These are phyloP conservation scores for Gaeumannomyces tritici DNA, from an alignment of 2,329 filamentous ascomycete genomes.

Conservation along the genomic window DNA sequence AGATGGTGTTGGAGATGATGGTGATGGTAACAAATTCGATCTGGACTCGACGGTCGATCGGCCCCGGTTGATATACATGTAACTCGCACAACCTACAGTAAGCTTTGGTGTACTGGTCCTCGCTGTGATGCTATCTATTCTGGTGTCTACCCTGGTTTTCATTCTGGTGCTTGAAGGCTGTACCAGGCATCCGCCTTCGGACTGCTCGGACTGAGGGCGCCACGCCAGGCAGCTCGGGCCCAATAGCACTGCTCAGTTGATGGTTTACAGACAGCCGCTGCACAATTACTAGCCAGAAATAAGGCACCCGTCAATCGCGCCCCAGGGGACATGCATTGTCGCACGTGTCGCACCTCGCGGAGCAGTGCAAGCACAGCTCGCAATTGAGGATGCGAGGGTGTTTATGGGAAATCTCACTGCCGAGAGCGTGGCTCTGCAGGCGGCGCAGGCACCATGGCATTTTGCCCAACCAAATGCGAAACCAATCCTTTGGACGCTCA, in stretches of 20 bases:
- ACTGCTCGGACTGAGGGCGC: not conserved
- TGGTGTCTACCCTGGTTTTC: too few species aligned
- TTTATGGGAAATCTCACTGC: not conserved
- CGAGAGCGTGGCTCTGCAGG: not conserved
- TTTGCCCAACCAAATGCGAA: not conserved
- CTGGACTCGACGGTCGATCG: not conserved
- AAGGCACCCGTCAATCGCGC: too few species aligned
- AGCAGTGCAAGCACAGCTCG: not conserved
- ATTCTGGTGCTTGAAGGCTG: not conserved
- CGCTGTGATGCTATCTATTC: not conserved
- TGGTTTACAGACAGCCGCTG: too few species aligned
- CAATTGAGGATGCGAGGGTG: not conserved
- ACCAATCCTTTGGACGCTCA: not conserved
- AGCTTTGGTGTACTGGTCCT: not conserved
- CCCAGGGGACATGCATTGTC: too few species aligned
- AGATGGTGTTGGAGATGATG: not conserved
- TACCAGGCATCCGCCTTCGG: not conserved
- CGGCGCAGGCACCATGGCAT: not conserved
- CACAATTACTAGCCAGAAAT: too few species aligned
- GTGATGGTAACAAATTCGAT: not conserved
- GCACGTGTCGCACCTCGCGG: too few species aligned
- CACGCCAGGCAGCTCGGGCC: not conserved
- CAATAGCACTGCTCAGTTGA: too few species aligned
- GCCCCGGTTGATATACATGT: not conserved
- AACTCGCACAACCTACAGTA: not conserved